Percentiles rank a stretch among this genome's conserved stretches.
Evolutionary conservation across 352 stramenopile species (phyloP).

Genomic region (Aphanomyces euteiches): DNA sequence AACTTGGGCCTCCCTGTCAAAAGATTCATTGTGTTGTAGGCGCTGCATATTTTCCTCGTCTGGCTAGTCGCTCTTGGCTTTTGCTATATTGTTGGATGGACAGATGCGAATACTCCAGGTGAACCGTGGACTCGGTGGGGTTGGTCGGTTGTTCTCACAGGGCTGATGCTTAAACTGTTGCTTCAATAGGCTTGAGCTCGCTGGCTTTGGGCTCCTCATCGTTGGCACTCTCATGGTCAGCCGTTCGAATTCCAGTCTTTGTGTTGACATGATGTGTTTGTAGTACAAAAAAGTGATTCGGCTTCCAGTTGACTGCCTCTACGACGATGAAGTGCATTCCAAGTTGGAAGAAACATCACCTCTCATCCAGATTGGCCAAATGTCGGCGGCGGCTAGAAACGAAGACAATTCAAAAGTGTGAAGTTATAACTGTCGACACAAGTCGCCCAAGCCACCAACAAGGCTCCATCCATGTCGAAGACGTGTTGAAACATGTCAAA

Average conservation of each 20-base stretch:
- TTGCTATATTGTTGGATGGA: slow-evolving; percentile 19
- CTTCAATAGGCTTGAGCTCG: slow-evolving; percentile 34
- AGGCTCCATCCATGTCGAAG: too few relatives aligned
- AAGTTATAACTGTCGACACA: too few relatives aligned
- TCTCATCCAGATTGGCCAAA: background rate
- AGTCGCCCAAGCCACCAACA: too few relatives aligned
- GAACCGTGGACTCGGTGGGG: slow-evolving; percentile 15
- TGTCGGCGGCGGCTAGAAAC: too few relatives aligned
- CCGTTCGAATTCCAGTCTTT: background rate
- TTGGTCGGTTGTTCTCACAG: background rate
- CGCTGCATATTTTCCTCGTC: slow-evolving; percentile 13
- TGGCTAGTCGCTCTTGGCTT: slow-evolving; percentile 14
- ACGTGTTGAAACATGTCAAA: too few relatives aligned
- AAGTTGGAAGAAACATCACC: slow-evolving; percentile 11
- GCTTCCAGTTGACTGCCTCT: slow-evolving; percentile 1
- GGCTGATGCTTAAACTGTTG: background rate
- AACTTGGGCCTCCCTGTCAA: background rate
- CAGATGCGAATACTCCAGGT: slow-evolving; percentile 2
- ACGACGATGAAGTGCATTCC: slow-evolving; percentile 39
- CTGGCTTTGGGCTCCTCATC: slow-evolving; percentile 28
- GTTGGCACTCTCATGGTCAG: slow-evolving; percentile 24
- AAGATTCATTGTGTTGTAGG: background rate
- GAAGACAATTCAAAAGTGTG: too few relatives aligned
- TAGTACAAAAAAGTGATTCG: slow-evolving; percentile 32
- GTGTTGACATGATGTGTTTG: background rate